Evolutionary conservation across 1,284 basidiomycete species (phyloP).

Genomic region (Cerrena zonata): DNA sequence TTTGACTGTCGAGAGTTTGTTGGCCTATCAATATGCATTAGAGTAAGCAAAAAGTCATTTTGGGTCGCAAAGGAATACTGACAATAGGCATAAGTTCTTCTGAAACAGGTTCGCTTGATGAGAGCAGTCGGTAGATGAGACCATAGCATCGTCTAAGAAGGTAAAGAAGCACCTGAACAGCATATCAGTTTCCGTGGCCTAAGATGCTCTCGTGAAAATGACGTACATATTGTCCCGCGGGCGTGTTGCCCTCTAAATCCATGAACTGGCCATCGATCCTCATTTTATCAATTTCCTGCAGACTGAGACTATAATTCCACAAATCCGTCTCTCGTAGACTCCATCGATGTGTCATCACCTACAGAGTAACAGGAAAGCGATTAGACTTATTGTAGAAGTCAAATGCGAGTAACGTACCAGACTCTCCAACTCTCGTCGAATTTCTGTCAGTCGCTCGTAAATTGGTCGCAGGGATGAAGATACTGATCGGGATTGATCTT

Average conservation of each 20-base stretch:
- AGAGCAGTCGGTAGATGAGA: constrained; percentile 88
- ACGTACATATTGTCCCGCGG: constrained; percentile 84
- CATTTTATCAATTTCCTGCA: constrained; percentile 97
- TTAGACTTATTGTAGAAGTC: background rate
- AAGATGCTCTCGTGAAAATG: background rate
- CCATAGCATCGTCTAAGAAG: constrained; percentile 93
- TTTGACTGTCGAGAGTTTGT: constrained; percentile 89
- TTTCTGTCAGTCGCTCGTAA: constrained; percentile 84
- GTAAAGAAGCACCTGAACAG: constrained; percentile 78
- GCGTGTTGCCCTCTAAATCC: constrained; percentile 87
- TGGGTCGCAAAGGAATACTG: constrained; percentile 31
- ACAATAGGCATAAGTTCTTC: constrained; percentile 97
- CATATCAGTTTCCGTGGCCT: constrained; percentile 1
- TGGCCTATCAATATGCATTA: constrained; percentile 51
- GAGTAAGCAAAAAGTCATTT: background rate
- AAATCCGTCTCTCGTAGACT: constrained; percentile 93
- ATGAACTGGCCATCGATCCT: constrained; percentile 95
- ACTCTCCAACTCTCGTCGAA: constrained; percentile 83
- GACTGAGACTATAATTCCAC: constrained; percentile 88
- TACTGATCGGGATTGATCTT: constrained; percentile 89
- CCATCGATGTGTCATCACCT: constrained; percentile 87
- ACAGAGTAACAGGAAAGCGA: background rate
- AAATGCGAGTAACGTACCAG: constrained; percentile 43
- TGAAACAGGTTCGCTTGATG: constrained; percentile 97
- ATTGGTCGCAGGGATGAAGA: constrained; percentile 87